These are phyloP conservation scores for Hypoxylon sp. DNA, from an alignment of 2,329 filamentous ascomycete species.

Conservation along the genomic window DNA sequence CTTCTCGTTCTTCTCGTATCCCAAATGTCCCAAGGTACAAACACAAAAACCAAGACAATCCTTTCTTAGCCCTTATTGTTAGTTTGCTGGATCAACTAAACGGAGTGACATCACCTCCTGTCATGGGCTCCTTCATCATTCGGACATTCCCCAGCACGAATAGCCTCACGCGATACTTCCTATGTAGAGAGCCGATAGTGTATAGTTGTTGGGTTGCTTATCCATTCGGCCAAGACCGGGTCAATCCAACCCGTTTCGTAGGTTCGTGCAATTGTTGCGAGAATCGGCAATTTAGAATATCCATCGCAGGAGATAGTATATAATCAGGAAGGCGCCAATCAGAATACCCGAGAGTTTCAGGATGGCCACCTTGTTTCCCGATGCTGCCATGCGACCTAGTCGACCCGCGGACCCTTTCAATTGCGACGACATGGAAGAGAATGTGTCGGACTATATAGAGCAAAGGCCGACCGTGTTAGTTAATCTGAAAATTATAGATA, in stretches of 20 bases:
- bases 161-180: neutral
- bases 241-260: neutral
- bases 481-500: too few species aligned
- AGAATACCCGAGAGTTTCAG: constrained; percentile 89
- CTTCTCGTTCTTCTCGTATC: too few species aligned
- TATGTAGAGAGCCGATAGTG: neutral
- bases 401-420: constrained; percentile 85
- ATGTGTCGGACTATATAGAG: constrained; percentile 77
- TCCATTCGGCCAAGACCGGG: too few species aligned
- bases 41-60: too few species aligned
- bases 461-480: constrained; percentile 3
- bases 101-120: neutral
- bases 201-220: neutral
- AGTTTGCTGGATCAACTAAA: neutral
- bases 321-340: constrained; percentile 72
- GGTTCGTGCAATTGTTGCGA: neutral
- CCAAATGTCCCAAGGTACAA: too few species aligned
- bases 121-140: neutral
- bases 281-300: constrained; percentile 58
- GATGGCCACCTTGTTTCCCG: constrained; percentile 90
- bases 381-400: constrained; percentile 87
- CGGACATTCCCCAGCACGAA: neutral
- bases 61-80: neutral
- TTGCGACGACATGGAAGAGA: constrained; percentile 83
- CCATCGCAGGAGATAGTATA: constrained; percentile 77